These are phyloP conservation scores for Aurantiochytrium sp. DNA, from an alignment of 108 stramenopile species.

Conservation along the genomic window DNA sequence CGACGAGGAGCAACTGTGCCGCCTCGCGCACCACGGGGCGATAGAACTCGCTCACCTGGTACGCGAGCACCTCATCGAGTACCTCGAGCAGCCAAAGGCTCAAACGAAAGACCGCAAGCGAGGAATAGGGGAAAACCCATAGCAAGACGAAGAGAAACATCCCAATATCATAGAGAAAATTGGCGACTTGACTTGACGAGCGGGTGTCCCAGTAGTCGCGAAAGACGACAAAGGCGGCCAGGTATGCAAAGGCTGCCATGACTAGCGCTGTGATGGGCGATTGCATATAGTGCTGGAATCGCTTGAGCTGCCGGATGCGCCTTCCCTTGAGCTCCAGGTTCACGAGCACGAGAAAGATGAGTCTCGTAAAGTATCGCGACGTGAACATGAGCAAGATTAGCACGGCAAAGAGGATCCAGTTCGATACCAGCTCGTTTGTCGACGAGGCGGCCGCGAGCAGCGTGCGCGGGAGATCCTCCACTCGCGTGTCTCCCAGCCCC, in stretches of 20 bases:
- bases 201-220: background rate
- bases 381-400: background rate
- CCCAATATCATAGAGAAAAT: background rate
- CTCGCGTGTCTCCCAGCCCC: background rate
- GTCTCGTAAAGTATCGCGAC: background rate
- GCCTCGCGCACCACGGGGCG: background rate
- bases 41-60: background rate
- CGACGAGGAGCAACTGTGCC: background rate
- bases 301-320: background rate
- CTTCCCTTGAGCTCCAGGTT: background rate
- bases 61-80: background rate
- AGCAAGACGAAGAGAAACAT: background rate
- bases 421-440: background rate
- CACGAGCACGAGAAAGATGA: background rate
- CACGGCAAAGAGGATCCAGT: background rate
- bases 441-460: background rate
- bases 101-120: background rate
- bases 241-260: background rate
- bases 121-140: background rate
- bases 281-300: background rate
- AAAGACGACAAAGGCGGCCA: background rate
- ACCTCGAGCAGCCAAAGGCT: background rate
- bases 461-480: background rate
- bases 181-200: background rate
- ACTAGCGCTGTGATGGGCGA: background rate